Evolutionary conservation across 2,329 filamentous ascomycete genomes (phyloP), one percentile per base, ranked within the genome.

Genomic region (Hortaea werneckii): DNA sequence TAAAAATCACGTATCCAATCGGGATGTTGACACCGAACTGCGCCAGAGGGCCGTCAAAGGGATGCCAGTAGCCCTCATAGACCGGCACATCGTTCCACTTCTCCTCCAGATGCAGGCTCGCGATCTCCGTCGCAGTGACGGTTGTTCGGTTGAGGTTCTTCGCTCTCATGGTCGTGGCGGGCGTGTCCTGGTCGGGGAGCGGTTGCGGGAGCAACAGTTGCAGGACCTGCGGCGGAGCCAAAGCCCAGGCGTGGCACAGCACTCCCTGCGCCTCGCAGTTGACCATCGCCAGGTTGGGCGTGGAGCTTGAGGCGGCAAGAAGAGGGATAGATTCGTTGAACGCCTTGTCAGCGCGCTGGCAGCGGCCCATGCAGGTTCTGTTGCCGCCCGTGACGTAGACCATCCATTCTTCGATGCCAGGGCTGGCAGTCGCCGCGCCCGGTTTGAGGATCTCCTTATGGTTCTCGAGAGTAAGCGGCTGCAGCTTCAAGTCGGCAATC

Each of bases 341-440:
- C 26, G 82, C 83, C 47, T 70, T 68, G 58, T 87, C 83, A 44
- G 82, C 67, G 49, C 69, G 72, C 37, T 61, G 72, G 66, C 85
- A 90, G 59, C 77, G 73, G 55, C 83, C 85, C 61, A 76, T 82
- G 70, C 85, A 90, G 29, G 85, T 87, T 70, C 80, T 83, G 73
- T 89, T 88, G 55, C 83, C 74, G 46, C 85, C 85, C 7, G 80
- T 85, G 54, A 87, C 68, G 54, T 85, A 74, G 50, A 90, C 70
- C 73, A 84, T 81, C 83, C 83, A 88, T 67, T 87, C 82, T 66
- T 83, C 82, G 5, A 84, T 82, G 6, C 68, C 74, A 8, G 77
- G 63, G 44, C 60, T 76, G 50, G 76, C 74, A 28, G 67, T 77
- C 6, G 77, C 66, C 50, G 78, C 70, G 47, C 83, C 78, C 29